phyloP scores from a whole-genome alignment of 2,329 filamentous ascomycete genomes.

The Stenocarpella maydis region DNA sequence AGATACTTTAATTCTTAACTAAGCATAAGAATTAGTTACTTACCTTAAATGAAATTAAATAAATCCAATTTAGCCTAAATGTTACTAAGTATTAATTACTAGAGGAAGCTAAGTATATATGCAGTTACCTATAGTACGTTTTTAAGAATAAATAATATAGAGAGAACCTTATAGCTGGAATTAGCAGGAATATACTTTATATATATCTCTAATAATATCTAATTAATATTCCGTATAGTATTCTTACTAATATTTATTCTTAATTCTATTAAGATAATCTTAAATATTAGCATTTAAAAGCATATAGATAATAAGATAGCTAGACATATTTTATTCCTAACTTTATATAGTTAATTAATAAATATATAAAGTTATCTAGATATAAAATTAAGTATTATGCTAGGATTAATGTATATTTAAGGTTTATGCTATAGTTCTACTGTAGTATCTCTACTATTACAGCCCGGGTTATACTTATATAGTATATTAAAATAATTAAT shows the following conservation, averaged over 20 bases:
- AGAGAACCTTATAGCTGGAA: background rate
- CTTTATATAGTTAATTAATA: constrained; percentile 2
- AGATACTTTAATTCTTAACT: background rate
- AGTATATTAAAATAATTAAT: constrained; percentile 4
- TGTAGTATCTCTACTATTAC: no score
- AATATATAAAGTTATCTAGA: background rate
- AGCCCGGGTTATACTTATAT: background rate
- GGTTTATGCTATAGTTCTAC: no score
- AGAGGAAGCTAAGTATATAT: background rate
- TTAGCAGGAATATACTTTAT: no score
- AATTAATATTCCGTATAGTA: background rate
- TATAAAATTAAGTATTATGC: no score
- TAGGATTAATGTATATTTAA: no score
- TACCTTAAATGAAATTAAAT: background rate
- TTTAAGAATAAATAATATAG: constrained; percentile 10
- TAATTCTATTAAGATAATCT: background rate
- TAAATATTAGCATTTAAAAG: background rate
- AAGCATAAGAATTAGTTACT: background rate
- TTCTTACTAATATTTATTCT: background rate
- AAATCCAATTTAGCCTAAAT: background rate
- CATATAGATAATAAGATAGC: background rate
- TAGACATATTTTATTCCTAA: background rate
- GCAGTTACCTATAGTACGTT: background rate
- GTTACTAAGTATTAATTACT: background rate
- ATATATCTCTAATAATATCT: background rate